A percentile compares a stretch with the other conserved stretches of the same genome.
phyloP scores from a whole-genome alignment of 2,329 filamentous ascomycete genomes.

The Aureobasidium mangrovei region DNA sequence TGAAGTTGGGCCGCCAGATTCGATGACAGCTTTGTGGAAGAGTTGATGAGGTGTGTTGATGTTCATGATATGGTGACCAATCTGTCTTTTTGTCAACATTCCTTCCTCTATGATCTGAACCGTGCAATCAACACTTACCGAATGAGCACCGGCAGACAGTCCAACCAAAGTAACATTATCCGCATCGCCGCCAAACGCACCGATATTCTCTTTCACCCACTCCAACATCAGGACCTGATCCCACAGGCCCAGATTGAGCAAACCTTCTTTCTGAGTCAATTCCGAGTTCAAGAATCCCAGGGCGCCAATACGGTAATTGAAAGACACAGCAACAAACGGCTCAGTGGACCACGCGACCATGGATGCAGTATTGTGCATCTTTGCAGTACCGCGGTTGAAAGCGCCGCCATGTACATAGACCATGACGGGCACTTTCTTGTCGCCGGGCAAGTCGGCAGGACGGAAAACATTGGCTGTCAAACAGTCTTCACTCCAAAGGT shows the following conservation, averaged over 20 bases:
- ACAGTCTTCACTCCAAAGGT: constrained; percentile 42
- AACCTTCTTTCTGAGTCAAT: constrained; percentile 43
- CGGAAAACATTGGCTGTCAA: constrained; percentile 52
- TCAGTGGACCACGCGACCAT: constrained; percentile 47
- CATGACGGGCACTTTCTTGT: constrained; percentile 42
- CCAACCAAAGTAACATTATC: constrained; percentile 55
- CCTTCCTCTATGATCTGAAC: constrained; percentile 10
- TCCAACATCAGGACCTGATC: constrained; percentile 25
- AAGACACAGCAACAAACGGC: constrained; percentile 27
- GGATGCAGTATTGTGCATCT: constrained; percentile 53
- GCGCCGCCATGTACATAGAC: constrained; percentile 56
- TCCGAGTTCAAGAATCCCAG: constrained; percentile 58
- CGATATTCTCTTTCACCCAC: constrained; percentile 34
- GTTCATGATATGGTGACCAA: constrained; percentile 59
- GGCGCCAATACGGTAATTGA: constrained; percentile 47
- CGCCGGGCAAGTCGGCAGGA: constrained; percentile 27
- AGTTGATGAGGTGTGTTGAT: constrained; percentile 29
- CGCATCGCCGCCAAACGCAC: constrained; percentile 30
- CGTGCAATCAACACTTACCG: constrained; percentile 31
- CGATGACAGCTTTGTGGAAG: constrained; percentile 40
- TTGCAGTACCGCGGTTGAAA: constrained; percentile 40
- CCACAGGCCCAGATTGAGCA: constrained; percentile 29
- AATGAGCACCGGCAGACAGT: constrained; percentile 58
- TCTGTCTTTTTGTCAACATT: constrained; percentile 25
- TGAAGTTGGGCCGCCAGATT: constrained; percentile 40